Evolutionary conservation across 2,329 filamentous ascomycete genomes (phyloP), one percentile per base, ranked within the genome.

Genomic region (Sodiomyces alkalinus): DNA sequence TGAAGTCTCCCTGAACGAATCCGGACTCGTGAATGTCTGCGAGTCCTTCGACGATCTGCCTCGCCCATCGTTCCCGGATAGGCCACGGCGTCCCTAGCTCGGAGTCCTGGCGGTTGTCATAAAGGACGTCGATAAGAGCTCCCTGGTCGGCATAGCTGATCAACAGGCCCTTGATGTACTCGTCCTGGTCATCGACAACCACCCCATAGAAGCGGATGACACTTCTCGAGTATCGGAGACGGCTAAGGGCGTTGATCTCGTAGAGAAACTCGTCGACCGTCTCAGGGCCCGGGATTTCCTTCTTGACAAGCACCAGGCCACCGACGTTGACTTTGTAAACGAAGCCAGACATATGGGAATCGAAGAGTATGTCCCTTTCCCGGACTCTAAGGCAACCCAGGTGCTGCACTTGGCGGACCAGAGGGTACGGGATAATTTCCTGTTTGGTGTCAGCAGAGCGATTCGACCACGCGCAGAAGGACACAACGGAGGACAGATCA

Each of bases 1-100:
- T 98, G 39, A 98, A 94, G 47, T 98, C 90, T 15, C 90, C 90
- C 47, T 98, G 90, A 8, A 98, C 90, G 49, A 92, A 96, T 4
- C 90, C 90, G 14, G 82, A 77, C 51, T 96, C 87, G 44, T 98
- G 90, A 17, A 98, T 87, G 42, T 94, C 85, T 1, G 81, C 76
- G 3, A 98, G 64, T 3, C 90, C 90, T 34, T 78, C 69, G 10
- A 96, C 74, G 39, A 96, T 93, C 49, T 96, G 86, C 33, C 70
- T 72, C 2, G 87, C 87, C 90, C 90, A 98, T 40, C 70, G 75
- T 51, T 86, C 79, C 26, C 86, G 74, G 22, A 74, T 68, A 13
- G 60, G 47, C 80, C 86, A 94, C 1, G 72, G 56, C 8, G 74
- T 48, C 2, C 55, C 49, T 24, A 74, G 55, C 19, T 55, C 56